These are phyloP conservation scores for Pseudogymnoascus sp. DNA, from an alignment of 2,329 filamentous ascomycete genomes.

Conservation along the genomic window DNA sequence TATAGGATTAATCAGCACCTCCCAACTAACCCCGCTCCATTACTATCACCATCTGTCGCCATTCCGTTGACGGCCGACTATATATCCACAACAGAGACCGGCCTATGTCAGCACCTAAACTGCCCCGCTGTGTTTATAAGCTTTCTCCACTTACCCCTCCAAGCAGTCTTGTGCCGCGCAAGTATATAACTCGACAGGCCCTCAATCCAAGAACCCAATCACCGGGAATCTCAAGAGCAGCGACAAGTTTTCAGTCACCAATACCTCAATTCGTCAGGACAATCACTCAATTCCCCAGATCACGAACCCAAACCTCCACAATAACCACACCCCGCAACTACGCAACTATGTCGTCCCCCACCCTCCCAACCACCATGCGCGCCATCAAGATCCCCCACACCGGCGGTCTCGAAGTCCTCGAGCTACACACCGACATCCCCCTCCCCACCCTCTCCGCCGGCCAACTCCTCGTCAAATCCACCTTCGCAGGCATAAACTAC, in stretches of 20 bases:
- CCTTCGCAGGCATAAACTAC: conserved; percentile 75
- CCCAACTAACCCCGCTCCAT: not conserved
- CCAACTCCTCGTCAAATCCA: conserved; percentile 74
- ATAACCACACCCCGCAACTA: not conserved
- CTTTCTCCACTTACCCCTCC: not conserved
- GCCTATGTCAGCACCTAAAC: not conserved
- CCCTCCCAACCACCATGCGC: conserved; percentile 38
- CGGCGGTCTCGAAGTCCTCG: conserved; percentile 64
- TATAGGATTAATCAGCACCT: not conserved
- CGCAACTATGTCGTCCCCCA: conserved; percentile 4
- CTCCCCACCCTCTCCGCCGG: conserved; percentile 62
- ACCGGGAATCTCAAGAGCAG: not conserved
- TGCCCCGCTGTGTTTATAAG: conserved; percentile 5
- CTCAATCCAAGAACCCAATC: not conserved
- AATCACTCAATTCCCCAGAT: not conserved
- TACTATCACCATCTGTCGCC: not conserved
- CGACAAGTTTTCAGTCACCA: not conserved
- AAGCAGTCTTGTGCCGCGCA: not conserved
- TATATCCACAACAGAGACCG: not conserved
- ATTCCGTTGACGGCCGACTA: not conserved
- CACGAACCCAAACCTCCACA: not conserved
- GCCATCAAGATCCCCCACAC: conserved; percentile 66
- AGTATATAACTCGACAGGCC: not conserved
- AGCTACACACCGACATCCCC: conserved; percentile 63
- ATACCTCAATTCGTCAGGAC: not conserved